Percentiles rank a stretch among this genome's conserved stretches.
Evolutionary conservation across 306 rosid genomes (phyloP).

Genomic region (Cucurbita pepo): DNA sequence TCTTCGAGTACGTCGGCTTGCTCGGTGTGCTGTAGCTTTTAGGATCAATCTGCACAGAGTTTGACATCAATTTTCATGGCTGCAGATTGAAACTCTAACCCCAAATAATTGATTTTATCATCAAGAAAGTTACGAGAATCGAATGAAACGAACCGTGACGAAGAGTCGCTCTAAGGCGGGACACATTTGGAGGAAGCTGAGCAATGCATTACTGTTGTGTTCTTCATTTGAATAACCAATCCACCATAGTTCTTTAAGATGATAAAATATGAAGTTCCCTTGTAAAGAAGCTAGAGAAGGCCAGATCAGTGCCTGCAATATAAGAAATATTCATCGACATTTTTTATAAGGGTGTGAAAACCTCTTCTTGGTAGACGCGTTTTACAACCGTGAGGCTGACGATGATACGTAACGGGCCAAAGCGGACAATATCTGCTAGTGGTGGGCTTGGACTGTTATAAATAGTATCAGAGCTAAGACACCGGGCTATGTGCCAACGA

Average conservation of each 20-base stretch:
- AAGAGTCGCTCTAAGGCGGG: constrained; percentile 47
- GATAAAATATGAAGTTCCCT: constrained; percentile 42
- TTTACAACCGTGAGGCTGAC: too few species aligned
- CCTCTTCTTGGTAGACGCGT: too few species aligned
- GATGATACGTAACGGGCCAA: too few species aligned
- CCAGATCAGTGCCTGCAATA: constrained; percentile 42
- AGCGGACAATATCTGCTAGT: too few species aligned
- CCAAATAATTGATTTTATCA: too few species aligned
- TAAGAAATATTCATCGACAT: neutral
- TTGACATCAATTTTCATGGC: too few species aligned
- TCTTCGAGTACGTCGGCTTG: constrained; percentile 11
- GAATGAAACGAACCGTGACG: constrained; percentile 14
- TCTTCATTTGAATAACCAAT: constrained; percentile 32
- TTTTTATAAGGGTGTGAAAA: too few species aligned
- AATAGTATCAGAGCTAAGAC: too few species aligned
- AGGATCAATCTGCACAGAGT: constrained; percentile 34
- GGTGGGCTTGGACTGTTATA: too few species aligned
- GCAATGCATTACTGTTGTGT: constrained; percentile 19
- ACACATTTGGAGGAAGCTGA: constrained; percentile 48
- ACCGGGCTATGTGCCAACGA: too few species aligned
- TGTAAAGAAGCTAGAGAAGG: constrained; percentile 28
- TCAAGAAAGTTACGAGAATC: neutral
- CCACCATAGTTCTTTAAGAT: constrained; percentile 56
- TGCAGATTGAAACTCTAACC: too few species aligned
- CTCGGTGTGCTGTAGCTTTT: constrained; percentile 13